Percentiles rank a stretch among this genome's conserved stretches.
Evolutionary conservation across 2,329 filamentous ascomycete species (phyloP).

Genomic region (Phaeosphaeriaceae sp.): DNA sequence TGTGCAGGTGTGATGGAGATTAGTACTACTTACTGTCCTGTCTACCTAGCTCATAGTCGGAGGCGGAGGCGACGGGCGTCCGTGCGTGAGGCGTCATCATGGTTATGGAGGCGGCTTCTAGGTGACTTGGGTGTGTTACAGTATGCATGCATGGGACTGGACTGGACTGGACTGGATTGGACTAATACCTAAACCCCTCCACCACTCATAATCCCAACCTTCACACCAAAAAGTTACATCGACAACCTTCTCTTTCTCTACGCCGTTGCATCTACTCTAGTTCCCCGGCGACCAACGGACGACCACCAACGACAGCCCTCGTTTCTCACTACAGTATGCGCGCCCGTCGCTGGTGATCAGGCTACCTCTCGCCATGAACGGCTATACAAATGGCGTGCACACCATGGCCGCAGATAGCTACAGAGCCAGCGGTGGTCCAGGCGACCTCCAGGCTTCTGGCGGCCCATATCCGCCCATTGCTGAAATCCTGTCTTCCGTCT

Average conservation of each 20-base stretch:
- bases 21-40: not conserved
- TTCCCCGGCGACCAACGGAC: too few relatives aligned
- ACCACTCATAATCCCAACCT: too few relatives aligned
- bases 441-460: conserved; percentile 24
- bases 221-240: too few relatives aligned
- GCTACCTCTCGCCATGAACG: conserved; percentile 35
- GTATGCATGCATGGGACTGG: too few relatives aligned
- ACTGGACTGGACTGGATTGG: too few relatives aligned
- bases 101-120: conserved; percentile 1
- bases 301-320: too few relatives aligned
- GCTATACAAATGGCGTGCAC: conserved; percentile 32
- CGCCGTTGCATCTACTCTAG: too few relatives aligned
- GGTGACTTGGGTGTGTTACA: too few relatives aligned
- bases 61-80: conserved; percentile 1
- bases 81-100: conserved; percentile 17
- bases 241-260: too few relatives aligned
- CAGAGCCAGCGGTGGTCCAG: conserved; percentile 33
- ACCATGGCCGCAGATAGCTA: conserved; percentile 28
- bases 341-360: conserved; percentile 9
- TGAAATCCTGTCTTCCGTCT: conserved; percentile 51
- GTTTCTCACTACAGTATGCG: conserved; percentile 34
- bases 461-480: conserved; percentile 49
- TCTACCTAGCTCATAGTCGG: too few relatives aligned
- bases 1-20: not conserved
- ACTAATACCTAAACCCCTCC: not conserved